These are phyloP conservation scores for Aspergillus incahuasiensis DNA, from an alignment of 495 filamentous ascomycete genomes.

Conservation along the genomic window DNA sequence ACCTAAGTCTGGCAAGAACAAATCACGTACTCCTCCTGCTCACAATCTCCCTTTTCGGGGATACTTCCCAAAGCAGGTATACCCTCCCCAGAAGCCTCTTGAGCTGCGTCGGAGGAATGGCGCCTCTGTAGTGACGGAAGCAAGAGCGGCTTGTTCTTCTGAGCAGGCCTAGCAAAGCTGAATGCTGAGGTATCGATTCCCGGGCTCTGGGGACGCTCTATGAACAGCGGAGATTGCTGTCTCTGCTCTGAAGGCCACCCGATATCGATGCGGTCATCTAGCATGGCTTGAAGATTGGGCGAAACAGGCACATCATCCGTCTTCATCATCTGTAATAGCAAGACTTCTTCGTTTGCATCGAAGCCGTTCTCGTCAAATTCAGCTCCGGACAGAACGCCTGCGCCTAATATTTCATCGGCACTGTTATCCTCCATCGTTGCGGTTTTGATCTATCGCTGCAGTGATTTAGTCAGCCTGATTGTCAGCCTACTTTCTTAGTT, in stretches of 20 bases:
- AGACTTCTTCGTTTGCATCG: slow-evolving; percentile 19
- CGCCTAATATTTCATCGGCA: background rate
- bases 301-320: slow-evolving; percentile 12
- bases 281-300: slow-evolving; percentile 10
- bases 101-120: background rate
- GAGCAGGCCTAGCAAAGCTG: slow-evolving; percentile 32
- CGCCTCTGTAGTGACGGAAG: slow-evolving; percentile 16
- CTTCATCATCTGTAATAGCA: slow-evolving; percentile 19
- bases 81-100: background rate
- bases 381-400: background rate
- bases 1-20: background rate
- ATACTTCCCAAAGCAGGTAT: background rate
- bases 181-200: slow-evolving; percentile 32
- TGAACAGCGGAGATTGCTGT: slow-evolving; percentile 19
- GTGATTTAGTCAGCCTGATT: too few species aligned
- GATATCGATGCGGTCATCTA: background rate
- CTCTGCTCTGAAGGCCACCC: background rate
- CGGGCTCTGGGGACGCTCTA: slow-evolving; percentile 30
- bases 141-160: slow-evolving; percentile 21
- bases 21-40: background rate
- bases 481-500: too few species aligned
- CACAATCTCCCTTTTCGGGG: background rate
- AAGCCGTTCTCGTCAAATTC: background rate
- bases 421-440: slow-evolving; percentile 6
- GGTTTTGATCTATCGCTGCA: too few species aligned